Evolutionary conservation across 2,329 filamentous ascomycete species (phyloP), one percentile per base, ranked within the genome.

Genomic region (Sclerotinia spermophila): DNA sequence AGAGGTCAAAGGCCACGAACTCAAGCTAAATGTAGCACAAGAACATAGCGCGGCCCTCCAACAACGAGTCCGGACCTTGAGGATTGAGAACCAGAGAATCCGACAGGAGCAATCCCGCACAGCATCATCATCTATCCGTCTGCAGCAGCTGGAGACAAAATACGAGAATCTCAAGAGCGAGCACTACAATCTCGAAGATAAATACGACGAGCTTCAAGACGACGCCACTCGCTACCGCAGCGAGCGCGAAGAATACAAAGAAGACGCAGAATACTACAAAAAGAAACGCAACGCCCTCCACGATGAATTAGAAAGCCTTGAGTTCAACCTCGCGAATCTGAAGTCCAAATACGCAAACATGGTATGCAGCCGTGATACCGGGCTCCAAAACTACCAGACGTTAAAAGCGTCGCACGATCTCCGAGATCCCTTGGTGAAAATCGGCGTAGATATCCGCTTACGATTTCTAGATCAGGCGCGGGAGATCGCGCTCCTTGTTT

Each of bases 401-500:
- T 17, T 69, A 19, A 58, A 64, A 33, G 8, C 11, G 5, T 5
- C 8, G 0, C 10, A 33, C 7, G 33, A 45, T 55, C 24, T 33
- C 21, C 11, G 21, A n/a, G 27, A 61, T 17, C 71, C 71, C 13
- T n/a, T 71, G n/a, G 59, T 60, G 4, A 40, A 72, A 21, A 68
- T 70, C 51, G 67, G 67, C 48, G 70, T 38, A 38, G 70, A 65
- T 7, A 58, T 72, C 17, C 35, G 70, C 21, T 19, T 48, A 10
- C 48, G 67, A 0, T 72, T 65, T 42, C 45, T 72, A 1, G 60
- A 72, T 1, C 62, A 72, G 59, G 70, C 60, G n/a, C 45, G 56
- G 62, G 38, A 58, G 15, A 40, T 19, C 0, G 30, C 40, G 10
- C 42, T 66, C 3, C 1, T 8, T 10, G 30, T 42, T 10, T 3